These are phyloP conservation scores for Limnanthes douglasii DNA, from an alignment of 345 rosid genomes.

Conservation along the genomic window DNA sequence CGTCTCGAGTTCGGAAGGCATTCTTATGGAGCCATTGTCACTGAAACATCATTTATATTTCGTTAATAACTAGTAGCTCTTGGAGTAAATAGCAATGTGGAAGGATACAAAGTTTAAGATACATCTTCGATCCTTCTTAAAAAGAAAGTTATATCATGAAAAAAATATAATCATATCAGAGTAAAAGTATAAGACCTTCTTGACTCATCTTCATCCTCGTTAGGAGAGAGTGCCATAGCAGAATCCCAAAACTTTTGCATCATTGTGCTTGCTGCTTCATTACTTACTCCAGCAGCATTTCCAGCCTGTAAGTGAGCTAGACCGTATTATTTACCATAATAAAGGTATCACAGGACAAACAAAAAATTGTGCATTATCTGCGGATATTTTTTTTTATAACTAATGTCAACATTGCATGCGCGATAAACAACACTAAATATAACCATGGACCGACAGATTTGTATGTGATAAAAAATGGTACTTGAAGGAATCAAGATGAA, in stretches of 20 bases:
- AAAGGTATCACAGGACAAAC: not conserved
- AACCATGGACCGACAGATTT: no score
- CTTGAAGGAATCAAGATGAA: no score
- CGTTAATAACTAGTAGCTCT: constrained; percentile 7
- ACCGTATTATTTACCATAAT: not conserved
- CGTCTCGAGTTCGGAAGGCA: constrained; percentile 66
- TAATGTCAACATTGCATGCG: no score
- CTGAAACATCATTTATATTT: constrained; percentile 25
- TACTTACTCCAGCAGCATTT: constrained; percentile 47
- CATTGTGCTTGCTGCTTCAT: constrained; percentile 67
- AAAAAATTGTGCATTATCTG: not conserved
- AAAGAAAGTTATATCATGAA: no score
- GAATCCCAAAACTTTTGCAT: constrained; percentile 99
- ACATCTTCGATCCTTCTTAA: no score
- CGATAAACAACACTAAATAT: no score
- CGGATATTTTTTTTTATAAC: no score
- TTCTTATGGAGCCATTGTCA: constrained; percentile 68
- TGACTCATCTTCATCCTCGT: constrained; percentile 75
- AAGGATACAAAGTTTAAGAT: no score
- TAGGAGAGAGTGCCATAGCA: constrained; percentile 64
- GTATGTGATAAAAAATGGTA: no score
- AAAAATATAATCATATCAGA: constrained; percentile 3
- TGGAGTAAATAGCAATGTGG: no score
- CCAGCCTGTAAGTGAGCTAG: constrained; percentile 41
- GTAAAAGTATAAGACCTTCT: constrained; percentile 36